phyloP scores from a whole-genome alignment of 768 basidiomycete species.

The Mycena albidolilacea region DNA sequence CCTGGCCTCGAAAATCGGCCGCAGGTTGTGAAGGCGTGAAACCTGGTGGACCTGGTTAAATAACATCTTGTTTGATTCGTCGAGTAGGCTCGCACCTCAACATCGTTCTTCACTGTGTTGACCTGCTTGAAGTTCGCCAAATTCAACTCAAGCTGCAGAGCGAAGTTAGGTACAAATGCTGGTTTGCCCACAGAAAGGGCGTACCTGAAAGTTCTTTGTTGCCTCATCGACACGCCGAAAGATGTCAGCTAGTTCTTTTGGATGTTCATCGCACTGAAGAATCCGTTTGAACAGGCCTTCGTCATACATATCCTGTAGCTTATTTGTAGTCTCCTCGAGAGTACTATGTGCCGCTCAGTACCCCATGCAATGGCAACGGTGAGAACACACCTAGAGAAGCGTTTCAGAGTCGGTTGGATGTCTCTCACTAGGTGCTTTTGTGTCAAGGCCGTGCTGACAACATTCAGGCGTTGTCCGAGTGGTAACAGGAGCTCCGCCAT shows the following conservation, averaged over 20 bases:
- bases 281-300: background rate
- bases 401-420: background rate
- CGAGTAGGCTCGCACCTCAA: background rate
- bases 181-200: background rate
- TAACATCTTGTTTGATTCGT: background rate
- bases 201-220: conserved; percentile 21
- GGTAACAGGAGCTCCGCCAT: conserved; percentile 6
- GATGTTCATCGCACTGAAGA: background rate
- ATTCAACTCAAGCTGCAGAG: conserved; percentile 9
- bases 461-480: background rate
- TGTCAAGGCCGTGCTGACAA: conserved; percentile 1
- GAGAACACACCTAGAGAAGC: conserved; percentile 5
- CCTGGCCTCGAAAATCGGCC: background rate
- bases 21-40: background rate
- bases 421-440: background rate
- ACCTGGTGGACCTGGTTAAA: background rate
- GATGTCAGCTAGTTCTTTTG: background rate
- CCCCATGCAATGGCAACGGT: background rate
- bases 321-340: background rate
- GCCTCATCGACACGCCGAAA: conserved; percentile 19
- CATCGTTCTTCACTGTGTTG: conserved; percentile 1
- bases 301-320: background rate
- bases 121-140: conserved; percentile 14
- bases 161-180: too few relatives aligned
- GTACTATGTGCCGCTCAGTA: background rate